These are phyloP conservation scores for Yamadazyma blattariae DNA, from an alignment of 1,139 yeast genomes.

Conservation along the genomic window DNA sequence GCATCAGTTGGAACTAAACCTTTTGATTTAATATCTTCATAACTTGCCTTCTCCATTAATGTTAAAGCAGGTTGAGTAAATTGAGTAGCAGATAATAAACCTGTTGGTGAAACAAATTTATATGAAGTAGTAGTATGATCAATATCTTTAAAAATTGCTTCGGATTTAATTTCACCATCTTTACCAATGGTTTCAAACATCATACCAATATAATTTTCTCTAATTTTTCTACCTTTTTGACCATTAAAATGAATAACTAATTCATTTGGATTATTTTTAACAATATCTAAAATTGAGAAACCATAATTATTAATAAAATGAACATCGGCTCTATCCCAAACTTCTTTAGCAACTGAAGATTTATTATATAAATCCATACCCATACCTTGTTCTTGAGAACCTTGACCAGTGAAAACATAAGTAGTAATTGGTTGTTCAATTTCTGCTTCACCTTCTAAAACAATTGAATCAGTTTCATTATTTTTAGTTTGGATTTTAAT, in stretches of 20 bases:
- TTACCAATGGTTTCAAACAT: constrained; percentile 93
- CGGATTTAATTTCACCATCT: constrained; percentile 81
- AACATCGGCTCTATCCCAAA: constrained; percentile 96
- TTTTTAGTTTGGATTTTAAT: constrained; percentile 80
- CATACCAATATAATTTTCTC: constrained; percentile 94
- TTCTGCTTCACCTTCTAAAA: constrained; percentile 93
- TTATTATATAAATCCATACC: constrained; percentile 97
- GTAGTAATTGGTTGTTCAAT: constrained; percentile 97
- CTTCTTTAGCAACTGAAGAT: constrained; percentile 88
- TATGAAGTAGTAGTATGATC: constrained; percentile 75
- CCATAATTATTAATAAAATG: constrained; percentile 95
- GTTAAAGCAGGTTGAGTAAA: constrained; percentile 99
- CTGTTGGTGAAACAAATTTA: constrained; percentile 91
- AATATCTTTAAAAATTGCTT: constrained; percentile 92
- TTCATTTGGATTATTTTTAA: constrained; percentile 92
- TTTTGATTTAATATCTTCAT: constrained; percentile 94
- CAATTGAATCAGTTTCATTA: constrained; percentile 75
- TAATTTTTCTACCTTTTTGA: constrained; percentile 91
- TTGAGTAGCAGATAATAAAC: constrained; percentile 96
- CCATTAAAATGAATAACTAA: constrained; percentile 97
- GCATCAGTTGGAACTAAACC: constrained; percentile 93
- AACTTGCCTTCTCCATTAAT: constrained; percentile 98
- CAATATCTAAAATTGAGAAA: constrained; percentile 93
- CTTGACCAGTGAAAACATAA: constrained; percentile 98
- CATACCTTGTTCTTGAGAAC: constrained; percentile 99